Conservation (phyloP, 306 rosid genomes). For the Inga oerstediana region DNA sequence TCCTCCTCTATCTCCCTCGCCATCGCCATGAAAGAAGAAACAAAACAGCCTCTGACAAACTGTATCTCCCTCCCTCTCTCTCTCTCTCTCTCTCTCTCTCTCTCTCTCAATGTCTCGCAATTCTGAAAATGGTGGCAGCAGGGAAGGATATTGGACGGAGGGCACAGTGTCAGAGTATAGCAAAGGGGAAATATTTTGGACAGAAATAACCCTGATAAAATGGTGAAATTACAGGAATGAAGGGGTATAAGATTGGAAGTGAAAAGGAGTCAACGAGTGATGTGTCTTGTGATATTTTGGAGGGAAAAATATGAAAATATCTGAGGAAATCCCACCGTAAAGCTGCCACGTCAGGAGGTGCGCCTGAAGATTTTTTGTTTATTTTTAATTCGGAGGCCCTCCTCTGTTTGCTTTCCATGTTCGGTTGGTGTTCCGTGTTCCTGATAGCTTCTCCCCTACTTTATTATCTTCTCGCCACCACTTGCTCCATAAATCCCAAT, state of each 20-base stretch:
- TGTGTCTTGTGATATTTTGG: slow-evolving; percentile 27
- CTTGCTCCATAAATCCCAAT: not conserved
- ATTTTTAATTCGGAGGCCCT: slow-evolving; percentile 22
- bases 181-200: not conserved
- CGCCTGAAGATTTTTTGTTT: slow-evolving; percentile 27
- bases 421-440: not conserved
- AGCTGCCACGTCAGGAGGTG: slow-evolving; percentile 38
- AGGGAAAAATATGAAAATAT: slow-evolving; percentile 44
- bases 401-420: not conserved
- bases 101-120: not conserved
- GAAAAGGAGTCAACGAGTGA: slow-evolving; percentile 30
- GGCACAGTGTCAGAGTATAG: not conserved
- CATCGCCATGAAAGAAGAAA: slow-evolving; percentile 49
- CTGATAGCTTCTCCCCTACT: not conserved
- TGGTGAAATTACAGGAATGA: not conserved
- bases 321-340: slow-evolving; percentile 31
- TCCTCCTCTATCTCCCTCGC: slow-evolving; percentile 55
- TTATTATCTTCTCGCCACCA: not conserved
- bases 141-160: not conserved
- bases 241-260: not conserved
- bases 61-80: not conserved
- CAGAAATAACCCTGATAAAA: not conserved
- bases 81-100: not conserved
- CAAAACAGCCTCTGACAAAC: not conserved
- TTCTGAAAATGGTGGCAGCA: not conserved